Conservation (phyloP, 2,329 filamentous ascomycete species). For the Phaeosphaeriaceae sp. region DNA sequence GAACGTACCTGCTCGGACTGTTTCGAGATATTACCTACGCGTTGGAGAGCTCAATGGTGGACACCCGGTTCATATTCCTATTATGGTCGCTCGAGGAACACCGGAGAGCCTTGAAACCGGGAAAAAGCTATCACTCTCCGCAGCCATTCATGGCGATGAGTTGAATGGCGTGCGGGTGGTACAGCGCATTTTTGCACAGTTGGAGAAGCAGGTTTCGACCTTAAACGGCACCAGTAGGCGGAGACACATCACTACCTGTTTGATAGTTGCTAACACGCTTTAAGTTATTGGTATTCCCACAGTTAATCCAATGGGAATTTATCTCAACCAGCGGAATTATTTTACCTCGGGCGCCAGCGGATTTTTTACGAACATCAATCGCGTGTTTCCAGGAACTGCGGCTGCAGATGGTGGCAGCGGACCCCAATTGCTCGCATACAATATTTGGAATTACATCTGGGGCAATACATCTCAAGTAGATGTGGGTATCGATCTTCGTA, state of each 20-base stretch:
- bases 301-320: conserved; percentile 49
- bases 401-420: conserved; percentile 34
- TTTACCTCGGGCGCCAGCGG: conserved; percentile 39
- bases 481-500: conserved; percentile 47
- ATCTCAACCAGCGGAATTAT: conserved; percentile 49
- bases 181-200: conserved; percentile 44
- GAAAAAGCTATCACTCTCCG: conserved; percentile 47
- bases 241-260: neutral
- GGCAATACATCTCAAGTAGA: conserved; percentile 48
- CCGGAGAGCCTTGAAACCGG: conserved; percentile 44
- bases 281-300: conserved; percentile 49
- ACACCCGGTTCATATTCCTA: conserved; percentile 45
- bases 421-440: conserved; percentile 38
- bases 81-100: conserved; percentile 48
- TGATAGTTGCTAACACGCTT: conserved; percentile 8
- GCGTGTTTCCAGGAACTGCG: conserved; percentile 40
- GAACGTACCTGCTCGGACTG: conserved; percentile 44
- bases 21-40: conserved; percentile 48
- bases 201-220: conserved; percentile 34
- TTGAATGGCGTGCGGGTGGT: conserved; percentile 48
- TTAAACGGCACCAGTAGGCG: conserved; percentile 46
- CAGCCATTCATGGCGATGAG: conserved; percentile 49
- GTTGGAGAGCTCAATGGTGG: conserved; percentile 49
- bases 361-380: conserved; percentile 45
- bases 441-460: conserved; percentile 50